A percentile compares a stretch with the other conserved stretches of the same genome.
Conservation (phyloP, 768 basidiomycete species). For the Lanmaoa rubissima region DNA sequence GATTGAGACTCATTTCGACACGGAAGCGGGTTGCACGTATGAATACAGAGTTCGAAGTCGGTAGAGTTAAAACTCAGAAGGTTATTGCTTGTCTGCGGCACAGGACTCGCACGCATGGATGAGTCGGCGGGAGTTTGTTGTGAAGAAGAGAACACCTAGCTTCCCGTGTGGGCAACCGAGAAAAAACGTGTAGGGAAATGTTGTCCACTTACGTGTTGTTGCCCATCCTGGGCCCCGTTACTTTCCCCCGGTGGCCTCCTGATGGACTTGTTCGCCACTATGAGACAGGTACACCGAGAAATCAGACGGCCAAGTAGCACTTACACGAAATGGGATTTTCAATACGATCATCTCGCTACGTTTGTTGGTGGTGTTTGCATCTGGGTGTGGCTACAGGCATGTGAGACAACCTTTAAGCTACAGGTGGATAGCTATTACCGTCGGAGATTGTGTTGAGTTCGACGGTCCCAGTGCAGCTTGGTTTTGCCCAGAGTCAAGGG, state of each 20-base stretch:
- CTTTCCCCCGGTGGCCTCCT: slow-evolving; percentile 8
- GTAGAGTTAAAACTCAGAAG: neutral
- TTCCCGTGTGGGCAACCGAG: neutral
- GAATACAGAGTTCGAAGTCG: slow-evolving; percentile 27
- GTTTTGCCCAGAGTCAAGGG: slow-evolving; percentile 6
- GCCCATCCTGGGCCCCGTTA: neutral
- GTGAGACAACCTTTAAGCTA: slow-evolving; percentile 6
- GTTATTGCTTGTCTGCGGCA: neutral
- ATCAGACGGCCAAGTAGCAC: neutral
- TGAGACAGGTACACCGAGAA: neutral
- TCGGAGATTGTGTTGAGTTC: neutral
- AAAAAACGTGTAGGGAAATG: neutral
- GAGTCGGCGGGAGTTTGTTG: neutral
- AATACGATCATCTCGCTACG: slow-evolving; percentile 22
- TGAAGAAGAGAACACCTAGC: neutral
- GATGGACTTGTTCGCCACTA: slow-evolving; percentile 3
- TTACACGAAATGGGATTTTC: slow-evolving; percentile 24
- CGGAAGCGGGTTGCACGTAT: slow-evolving; percentile 21
- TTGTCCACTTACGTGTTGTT: slow-evolving; percentile 14
- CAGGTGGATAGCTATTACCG: slow-evolving; percentile 7
- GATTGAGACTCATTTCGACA: slow-evolving; percentile 29
- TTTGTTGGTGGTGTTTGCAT: slow-evolving; percentile 5
- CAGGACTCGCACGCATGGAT: slow-evolving; percentile 3
- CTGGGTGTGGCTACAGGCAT: slow-evolving; percentile 5
- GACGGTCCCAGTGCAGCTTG: neutral